Evolutionary conservation across 257 asterid genomes (phyloP).

Genomic region (Ballota nigra): DNA sequence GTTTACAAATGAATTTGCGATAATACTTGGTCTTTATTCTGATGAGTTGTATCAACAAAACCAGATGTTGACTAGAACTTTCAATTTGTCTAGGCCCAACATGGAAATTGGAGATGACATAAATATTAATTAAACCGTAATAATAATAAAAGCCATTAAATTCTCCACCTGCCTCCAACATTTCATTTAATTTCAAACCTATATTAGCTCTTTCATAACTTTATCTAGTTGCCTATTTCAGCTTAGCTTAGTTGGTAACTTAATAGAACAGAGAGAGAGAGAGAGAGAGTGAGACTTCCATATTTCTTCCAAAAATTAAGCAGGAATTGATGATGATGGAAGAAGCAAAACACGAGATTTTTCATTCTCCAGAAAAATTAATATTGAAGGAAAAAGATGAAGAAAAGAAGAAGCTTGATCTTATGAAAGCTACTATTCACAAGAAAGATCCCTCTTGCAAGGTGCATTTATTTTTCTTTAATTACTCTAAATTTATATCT

Average conservation of each 20-base stretch:
- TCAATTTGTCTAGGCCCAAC: too few species aligned
- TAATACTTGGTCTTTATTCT: too few species aligned
- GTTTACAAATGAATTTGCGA: too few species aligned
- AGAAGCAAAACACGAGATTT: slow-evolving; percentile 8
- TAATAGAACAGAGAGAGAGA: background rate
- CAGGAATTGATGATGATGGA: background rate
- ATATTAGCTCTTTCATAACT: background rate
- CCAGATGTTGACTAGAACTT: too few species aligned
- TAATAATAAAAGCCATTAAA: background rate
- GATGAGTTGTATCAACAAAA: too few species aligned
- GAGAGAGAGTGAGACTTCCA: too few species aligned
- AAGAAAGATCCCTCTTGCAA: slow-evolving; percentile 46
- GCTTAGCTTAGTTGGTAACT: background rate
- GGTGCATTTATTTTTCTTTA: slow-evolving; percentile 32
- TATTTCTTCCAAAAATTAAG: too few species aligned
- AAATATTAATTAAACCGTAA: background rate
- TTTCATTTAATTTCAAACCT: background rate
- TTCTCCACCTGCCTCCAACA: background rate
- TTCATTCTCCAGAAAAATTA: slow-evolving; percentile 27
- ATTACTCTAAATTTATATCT: background rate
- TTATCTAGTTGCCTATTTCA: background rate
- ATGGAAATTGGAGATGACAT: too few species aligned
- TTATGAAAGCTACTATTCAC: slow-evolving; percentile 45
- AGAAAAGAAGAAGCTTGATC: slow-evolving; percentile 38
- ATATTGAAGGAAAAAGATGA: slow-evolving; percentile 11